These are phyloP conservation scores for Podila horticola DNA, from an alignment of 192 early-diverging fungal genomes.

Conservation along the genomic window DNA sequence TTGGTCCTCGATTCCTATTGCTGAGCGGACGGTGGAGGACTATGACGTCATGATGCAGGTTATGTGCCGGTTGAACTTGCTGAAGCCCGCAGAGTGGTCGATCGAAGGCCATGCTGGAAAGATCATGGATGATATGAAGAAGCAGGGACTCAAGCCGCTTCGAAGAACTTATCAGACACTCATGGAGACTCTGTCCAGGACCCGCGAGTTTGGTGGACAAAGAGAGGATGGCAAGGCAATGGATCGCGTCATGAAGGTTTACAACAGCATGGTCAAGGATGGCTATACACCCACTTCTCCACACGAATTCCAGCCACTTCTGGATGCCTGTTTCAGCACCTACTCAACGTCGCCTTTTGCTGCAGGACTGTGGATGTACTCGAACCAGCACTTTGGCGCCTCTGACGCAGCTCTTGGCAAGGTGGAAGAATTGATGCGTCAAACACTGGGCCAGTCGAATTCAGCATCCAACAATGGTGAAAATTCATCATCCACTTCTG, in stretches of 20 bases:
- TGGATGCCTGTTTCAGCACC: slow-evolving; percentile 40
- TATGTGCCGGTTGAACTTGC: slow-evolving; percentile 23
- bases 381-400: slow-evolving; percentile 37
- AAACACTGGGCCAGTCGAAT: background rate
- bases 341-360: slow-evolving; percentile 39
- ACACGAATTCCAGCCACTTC: slow-evolving; percentile 26
- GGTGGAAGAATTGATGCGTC: slow-evolving; percentile 31
- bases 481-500: no score
- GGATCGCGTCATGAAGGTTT: slow-evolving; percentile 20
- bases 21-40: slow-evolving; percentile 22
- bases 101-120: slow-evolving; percentile 7
- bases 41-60: slow-evolving; percentile 29
- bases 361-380: slow-evolving; percentile 43
- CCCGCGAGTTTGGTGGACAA: slow-evolving; percentile 25
- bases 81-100: slow-evolving; percentile 12
- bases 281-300: slow-evolving; percentile 15
- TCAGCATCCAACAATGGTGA: no score
- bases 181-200: slow-evolving; percentile 34
- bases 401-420: slow-evolving; percentile 6
- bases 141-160: slow-evolving; percentile 10
- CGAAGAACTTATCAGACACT: slow-evolving; percentile 24
- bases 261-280: slow-evolving; percentile 28
- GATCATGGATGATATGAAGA: slow-evolving; percentile 14
- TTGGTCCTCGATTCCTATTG: slow-evolving; percentile 6
- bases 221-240: slow-evolving; percentile 8